Percentiles rank a stretch among this genome's conserved stretches.
Evolutionary conservation across 2,329 filamentous ascomycete genomes (phyloP).

Genomic region (Sporothrix humicola): DNA sequence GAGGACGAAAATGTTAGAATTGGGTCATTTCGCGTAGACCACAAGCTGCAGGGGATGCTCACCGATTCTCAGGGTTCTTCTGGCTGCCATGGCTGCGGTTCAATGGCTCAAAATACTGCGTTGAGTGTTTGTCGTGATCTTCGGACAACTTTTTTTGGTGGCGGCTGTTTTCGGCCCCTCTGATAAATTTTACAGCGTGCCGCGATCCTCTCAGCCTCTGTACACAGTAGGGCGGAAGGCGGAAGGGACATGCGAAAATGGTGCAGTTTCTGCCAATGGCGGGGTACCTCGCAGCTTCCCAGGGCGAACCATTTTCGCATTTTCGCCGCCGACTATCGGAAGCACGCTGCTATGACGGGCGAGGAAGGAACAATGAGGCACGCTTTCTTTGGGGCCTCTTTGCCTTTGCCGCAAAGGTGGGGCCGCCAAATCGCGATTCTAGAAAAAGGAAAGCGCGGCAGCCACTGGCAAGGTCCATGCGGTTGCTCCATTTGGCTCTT

Average conservation of each 20-base stretch:
- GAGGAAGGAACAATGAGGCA: neutral
- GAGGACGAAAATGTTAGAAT: slow-evolving; percentile 16
- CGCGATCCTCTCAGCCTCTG: neutral
- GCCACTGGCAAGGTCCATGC: slow-evolving; percentile 16
- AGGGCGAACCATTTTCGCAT: slow-evolving; percentile 1
- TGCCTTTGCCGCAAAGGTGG: slow-evolving; percentile 20
- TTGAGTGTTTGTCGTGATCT: neutral
- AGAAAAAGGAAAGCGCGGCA: slow-evolving; percentile 24
- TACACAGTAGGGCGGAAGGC: neutral
- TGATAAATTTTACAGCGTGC: slow-evolving; percentile 26
- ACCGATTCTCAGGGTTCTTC: slow-evolving; percentile 69
- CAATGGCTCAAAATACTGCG: slow-evolving; percentile 42
- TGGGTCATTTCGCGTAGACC: neutral
- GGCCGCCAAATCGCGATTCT: slow-evolving; percentile 24
- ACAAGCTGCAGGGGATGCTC: slow-evolving; percentile 39
- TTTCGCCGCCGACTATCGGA: slow-evolving; percentile 36
- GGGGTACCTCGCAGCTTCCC: slow-evolving; percentile 26
- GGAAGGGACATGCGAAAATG: slow-evolving; percentile 25
- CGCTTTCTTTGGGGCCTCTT: no score
- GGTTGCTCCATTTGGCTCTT: slow-evolving; percentile 20
- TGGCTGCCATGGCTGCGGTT: slow-evolving; percentile 61
- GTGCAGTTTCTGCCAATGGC: slow-evolving; percentile 33
- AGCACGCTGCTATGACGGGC: neutral
- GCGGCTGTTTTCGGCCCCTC: slow-evolving; percentile 31
- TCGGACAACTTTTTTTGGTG: slow-evolving; percentile 13